Percentiles rank a stretch among this genome's conserved stretches.
Conservation (phyloP, 176 grass and related monocot genomes). For the Eleusine indica region DNA sequence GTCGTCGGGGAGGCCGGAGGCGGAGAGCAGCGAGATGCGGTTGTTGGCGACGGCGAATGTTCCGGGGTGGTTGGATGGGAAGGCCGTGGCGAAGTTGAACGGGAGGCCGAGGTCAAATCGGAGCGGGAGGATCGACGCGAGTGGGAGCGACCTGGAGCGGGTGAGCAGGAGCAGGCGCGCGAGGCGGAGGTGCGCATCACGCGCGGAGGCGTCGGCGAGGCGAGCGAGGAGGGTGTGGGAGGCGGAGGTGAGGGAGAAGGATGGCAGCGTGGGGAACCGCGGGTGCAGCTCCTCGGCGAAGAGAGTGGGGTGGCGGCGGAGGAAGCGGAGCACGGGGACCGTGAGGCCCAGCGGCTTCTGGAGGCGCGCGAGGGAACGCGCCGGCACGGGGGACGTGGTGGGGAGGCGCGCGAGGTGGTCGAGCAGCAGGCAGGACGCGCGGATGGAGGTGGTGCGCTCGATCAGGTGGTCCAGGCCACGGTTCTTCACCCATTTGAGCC, state of each 20-base stretch:
- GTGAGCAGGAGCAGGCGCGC: slow-evolving; percentile 84
- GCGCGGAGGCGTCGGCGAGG: slow-evolving; percentile 42
- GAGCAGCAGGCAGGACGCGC: slow-evolving; percentile 76
- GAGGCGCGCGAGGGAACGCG: slow-evolving; percentile 65
- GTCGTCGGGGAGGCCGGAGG: slow-evolving; percentile 48
- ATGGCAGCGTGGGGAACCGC: slow-evolving; percentile 73
- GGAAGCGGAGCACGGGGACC: slow-evolving; percentile 84
- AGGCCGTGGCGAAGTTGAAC: slow-evolving; percentile 60
- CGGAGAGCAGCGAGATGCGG: slow-evolving; percentile 46
- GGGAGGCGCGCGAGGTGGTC: slow-evolving; percentile 72
- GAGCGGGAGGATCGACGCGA: slow-evolving; percentile 67
- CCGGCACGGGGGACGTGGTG: slow-evolving; percentile 49
- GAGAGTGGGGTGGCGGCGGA: slow-evolving; percentile 86
- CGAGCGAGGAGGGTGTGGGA: slow-evolving; percentile 57
- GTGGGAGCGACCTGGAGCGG: slow-evolving; percentile 66
- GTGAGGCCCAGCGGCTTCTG: slow-evolving; percentile 82
- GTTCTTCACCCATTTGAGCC: slow-evolving; percentile 97
- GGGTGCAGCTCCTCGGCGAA: slow-evolving; percentile 74
- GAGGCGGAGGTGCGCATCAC: slow-evolving; percentile 70
- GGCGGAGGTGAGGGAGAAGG: slow-evolving; percentile 70
- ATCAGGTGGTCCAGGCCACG: slow-evolving; percentile 92
- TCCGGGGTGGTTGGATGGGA: slow-evolving; percentile 57
- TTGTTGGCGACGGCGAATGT: slow-evolving; percentile 67
- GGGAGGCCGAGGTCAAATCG: slow-evolving; percentile 91
- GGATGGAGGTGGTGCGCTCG: slow-evolving; percentile 73